Conservation (phyloP, 2,329 filamentous ascomycete species). For the Xylariaceae sp. region DNA sequence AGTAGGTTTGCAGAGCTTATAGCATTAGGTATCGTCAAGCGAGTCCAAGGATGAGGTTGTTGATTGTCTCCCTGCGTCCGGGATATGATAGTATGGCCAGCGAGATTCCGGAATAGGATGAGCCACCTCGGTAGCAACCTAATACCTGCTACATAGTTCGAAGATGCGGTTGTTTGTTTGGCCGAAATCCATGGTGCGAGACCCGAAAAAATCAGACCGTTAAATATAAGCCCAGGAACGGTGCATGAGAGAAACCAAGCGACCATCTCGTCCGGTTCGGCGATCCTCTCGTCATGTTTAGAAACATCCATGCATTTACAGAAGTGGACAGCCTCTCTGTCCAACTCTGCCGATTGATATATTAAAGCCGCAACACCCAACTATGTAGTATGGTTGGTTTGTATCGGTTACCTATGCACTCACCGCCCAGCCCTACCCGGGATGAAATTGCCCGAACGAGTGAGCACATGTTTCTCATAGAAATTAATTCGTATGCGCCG, state of each 20-base stretch:
- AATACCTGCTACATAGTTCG: too few relatives aligned
- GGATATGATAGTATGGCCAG: neutral
- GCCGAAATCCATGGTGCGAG: slow-evolving; percentile 14
- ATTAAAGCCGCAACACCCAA: neutral
- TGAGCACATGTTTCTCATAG: neutral
- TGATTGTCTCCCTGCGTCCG: neutral
- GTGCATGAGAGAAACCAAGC: neutral
- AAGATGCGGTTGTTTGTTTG: slow-evolving; percentile 22
- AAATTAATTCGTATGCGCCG: slow-evolving; percentile 24
- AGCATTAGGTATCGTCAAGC: neutral
- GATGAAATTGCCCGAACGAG: neutral
- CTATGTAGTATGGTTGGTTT: neutral
- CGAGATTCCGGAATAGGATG: neutral
- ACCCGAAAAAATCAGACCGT: slow-evolving; percentile 5
- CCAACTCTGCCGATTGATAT: neutral
- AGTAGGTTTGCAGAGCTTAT: neutral
- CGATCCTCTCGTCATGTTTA: neutral
- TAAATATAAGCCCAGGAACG: neutral
- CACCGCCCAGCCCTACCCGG: slow-evolving; percentile 13
- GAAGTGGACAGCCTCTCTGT: too few relatives aligned
- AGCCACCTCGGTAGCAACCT: slow-evolving; percentile 16
- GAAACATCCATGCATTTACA: neutral
- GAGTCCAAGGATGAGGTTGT: neutral
- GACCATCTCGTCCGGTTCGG: neutral
- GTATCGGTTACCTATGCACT: slow-evolving; percentile 22